Percentiles rank a stretch among this genome's conserved stretches.
Conservation (phyloP, 805 yeast species). For the Candida odintsovae region DNA sequence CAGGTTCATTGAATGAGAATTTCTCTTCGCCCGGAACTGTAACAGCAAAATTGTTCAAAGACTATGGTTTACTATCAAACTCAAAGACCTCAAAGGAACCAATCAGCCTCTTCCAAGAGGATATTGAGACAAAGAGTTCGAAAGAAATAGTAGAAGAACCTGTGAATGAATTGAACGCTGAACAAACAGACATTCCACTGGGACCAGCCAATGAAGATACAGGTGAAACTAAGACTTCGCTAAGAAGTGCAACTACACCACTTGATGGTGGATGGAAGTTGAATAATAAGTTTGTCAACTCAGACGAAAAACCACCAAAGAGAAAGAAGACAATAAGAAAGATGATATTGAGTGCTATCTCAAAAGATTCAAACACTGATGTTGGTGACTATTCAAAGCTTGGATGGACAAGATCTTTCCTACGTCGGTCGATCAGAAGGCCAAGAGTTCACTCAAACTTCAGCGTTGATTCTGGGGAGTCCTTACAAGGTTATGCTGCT, state of each 20-base stretch:
- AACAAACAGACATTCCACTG: neutral
- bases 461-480: conserved; percentile 21
- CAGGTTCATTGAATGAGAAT: neutral
- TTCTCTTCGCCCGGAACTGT: conserved; percentile 11
- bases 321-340: conserved; percentile 13
- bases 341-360: conserved; percentile 13
- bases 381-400: neutral
- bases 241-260: neutral
- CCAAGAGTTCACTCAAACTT: conserved; percentile 1
- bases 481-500: conserved; percentile 17
- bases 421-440: conserved; percentile 1
- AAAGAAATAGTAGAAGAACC: neutral
- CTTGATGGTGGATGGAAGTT: conserved; percentile 2
- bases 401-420: conserved; percentile 13
- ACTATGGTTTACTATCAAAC: neutral
- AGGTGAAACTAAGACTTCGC: neutral
- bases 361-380: conserved; percentile 1
- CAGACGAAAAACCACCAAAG: conserved; percentile 2
- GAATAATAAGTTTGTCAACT: conserved; percentile 11
- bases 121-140: neutral
- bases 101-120: neutral
- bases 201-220: neutral
- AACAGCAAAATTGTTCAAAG: conserved; percentile 9
- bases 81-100: neutral
- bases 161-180: neutral